Percentiles rank a stretch among this genome's conserved stretches.
These are phyloP conservation scores for Fragilariopsis cylindrus DNA, from an alignment of 108 stramenopile genomes.

Conservation along the genomic window DNA sequence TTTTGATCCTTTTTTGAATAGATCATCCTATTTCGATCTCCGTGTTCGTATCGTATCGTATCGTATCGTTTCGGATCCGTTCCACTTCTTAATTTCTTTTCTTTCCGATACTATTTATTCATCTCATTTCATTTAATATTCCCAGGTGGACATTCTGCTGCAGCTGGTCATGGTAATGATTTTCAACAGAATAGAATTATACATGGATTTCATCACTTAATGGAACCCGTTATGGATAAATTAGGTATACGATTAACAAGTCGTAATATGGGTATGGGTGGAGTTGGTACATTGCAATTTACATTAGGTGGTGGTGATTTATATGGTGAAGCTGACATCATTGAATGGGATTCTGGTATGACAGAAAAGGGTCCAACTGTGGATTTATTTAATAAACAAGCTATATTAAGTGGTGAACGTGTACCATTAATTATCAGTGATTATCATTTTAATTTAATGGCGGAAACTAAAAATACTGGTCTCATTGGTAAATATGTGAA, in stretches of 20 bases:
- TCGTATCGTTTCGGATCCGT: too few species aligned
- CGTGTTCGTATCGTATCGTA: not conserved
- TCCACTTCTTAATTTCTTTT: too few species aligned
- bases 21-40: too few species aligned
- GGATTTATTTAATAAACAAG: constrained; percentile 72
- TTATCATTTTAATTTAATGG: constrained; percentile 54
- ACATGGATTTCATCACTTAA: constrained; percentile 47
- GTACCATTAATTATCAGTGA: constrained; percentile 60
- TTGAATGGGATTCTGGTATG: constrained; percentile 76
- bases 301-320: constrained; percentile 54
- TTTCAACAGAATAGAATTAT: constrained; percentile 68
- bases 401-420: constrained; percentile 45
- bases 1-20: too few species aligned
- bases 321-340: constrained; percentile 66
- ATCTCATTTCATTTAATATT: too few species aligned
- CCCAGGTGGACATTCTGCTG: constrained; percentile 30
- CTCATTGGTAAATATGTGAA: not conserved
- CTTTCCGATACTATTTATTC: too few species aligned
- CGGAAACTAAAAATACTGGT: constrained; percentile 34
- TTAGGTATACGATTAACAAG: constrained; percentile 63
- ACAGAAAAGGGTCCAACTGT: constrained; percentile 23
- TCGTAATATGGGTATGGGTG: constrained; percentile 61
- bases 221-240: constrained; percentile 70
- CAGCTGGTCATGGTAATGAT: constrained; percentile 59
- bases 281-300: constrained; percentile 60